Conservation (phyloP, 176 grass and related monocot genomes). For the Avena sativa region DNA sequence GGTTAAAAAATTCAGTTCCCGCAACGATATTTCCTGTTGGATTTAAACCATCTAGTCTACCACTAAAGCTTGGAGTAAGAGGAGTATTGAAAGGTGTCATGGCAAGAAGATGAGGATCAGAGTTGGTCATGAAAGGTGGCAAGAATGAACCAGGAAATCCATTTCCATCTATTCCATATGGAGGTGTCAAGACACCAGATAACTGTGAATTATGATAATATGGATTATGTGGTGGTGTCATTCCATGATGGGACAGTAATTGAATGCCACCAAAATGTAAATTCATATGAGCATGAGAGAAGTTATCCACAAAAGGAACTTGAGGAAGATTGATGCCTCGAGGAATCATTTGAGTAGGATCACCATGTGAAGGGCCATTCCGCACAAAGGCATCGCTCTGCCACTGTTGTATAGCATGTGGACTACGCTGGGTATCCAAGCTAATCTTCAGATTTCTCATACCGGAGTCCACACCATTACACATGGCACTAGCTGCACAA, state of each 20-base stretch:
- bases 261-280: conserved; percentile 56
- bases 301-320: conserved; percentile 44
- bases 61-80: conserved; percentile 58
- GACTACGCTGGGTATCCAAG: conserved; percentile 33
- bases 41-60: conserved; percentile 53
- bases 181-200: conserved; percentile 46
- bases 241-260: conserved; percentile 47
- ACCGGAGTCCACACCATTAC: conserved; percentile 51
- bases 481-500: conserved; percentile 24
- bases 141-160: conserved; percentile 59
- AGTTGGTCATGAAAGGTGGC: conserved; percentile 43
- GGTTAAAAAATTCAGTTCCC: conserved; percentile 59
- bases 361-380: conserved; percentile 29
- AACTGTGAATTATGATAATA: conserved; percentile 67
- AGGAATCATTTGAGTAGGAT: conserved; percentile 47
- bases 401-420: conserved; percentile 40
- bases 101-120: conserved; percentile 28
- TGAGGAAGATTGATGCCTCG: conserved; percentile 53
- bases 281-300: conserved; percentile 59
- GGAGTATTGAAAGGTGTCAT: conserved; percentile 60
- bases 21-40: conserved; percentile 45
- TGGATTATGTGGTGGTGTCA: conserved; percentile 52
- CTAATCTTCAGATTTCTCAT: conserved; percentile 56
- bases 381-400: conserved; percentile 43
- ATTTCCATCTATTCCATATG: conserved; percentile 57